Base-by-base conservation (phyloP, 106 monocot species). In the Acorus calamus region DNA sequence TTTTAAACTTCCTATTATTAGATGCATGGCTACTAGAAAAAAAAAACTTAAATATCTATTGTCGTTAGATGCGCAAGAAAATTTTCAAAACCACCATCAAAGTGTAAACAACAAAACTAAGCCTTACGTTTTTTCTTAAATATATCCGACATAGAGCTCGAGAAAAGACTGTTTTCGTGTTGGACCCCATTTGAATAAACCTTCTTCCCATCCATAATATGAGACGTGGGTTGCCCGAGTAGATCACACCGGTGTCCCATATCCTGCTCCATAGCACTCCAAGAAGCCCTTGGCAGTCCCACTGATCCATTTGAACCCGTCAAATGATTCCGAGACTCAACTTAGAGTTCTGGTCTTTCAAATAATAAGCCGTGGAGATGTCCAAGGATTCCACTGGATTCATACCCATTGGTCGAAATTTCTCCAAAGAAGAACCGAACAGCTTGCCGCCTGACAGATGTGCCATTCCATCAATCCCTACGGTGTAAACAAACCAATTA, bases 61-160 rank as follows among this genome's bases (percentile, higher is more conserved):
- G 28, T 28, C 28, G 1, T 28, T 0, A 28, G 28, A 28, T 28
- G 28, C 28, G 28, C 28, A 28, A 28, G 28, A 28, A 28, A 28
- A 28, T 28, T 28, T 28, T 28, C 28, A 28, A 28, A 28, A 28
- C 28, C 1, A 28, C 28, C 28, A 28, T 28, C 28, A 28, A 28
- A 28, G 1, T 28, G 28, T 28, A 28, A 28, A 28, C 28, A 28
- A 28, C 28, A 28, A 4, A 13, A 60, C 59, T 13, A 63, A 52
- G 67, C 56, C 85, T n/a, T 10, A 85, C 80, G 74, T 74, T 78
- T 85, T 57, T 67, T 77, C 44, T 64, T 49, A 12, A 85, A 72
- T 57, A 75, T 55, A 56, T 75, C 81, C 7, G 77, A 72, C n/a
- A 85, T 57, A 42, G 85, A 85, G 62, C 81, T 81, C 50, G 85